A percentile compares a stretch with the other conserved stretches of the same genome.
Conservation (phyloP, 169 alveolate genomes). For the Cryptosporidium meleagridis region DNA sequence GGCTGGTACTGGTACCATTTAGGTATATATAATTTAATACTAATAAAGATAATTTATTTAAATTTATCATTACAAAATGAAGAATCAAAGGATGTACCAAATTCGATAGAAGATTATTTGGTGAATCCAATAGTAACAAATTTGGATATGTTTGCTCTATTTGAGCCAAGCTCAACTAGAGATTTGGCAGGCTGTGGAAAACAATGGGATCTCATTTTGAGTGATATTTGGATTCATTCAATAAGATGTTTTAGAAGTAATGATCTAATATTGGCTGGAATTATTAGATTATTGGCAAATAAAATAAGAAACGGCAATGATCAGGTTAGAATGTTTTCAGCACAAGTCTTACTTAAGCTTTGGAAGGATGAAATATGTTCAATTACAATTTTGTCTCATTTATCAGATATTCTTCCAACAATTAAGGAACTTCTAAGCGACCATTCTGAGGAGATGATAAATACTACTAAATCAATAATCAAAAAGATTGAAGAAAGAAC, state of each 20-base stretch:
- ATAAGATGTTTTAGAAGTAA: conserved; percentile 23
- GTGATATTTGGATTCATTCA: conserved; percentile 23
- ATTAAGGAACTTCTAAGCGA: conserved; percentile 49
- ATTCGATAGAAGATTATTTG: conserved; percentile 26
- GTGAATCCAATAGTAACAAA: conserved; percentile 64
- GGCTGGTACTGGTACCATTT: conserved; percentile 74
- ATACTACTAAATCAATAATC: conserved; percentile 16
- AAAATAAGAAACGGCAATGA: conserved; percentile 32
- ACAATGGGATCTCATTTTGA: conserved; percentile 48
- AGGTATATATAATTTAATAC: conserved; percentile 42
- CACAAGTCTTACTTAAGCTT: conserved; percentile 7
- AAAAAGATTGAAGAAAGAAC: conserved; percentile 66
- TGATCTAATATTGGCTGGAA: conserved; percentile 39
- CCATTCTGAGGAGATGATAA: conserved; percentile 41
- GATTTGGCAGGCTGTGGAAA: conserved; percentile 24
- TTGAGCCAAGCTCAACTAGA: conserved; percentile 8
- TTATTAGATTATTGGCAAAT: conserved; percentile 4
- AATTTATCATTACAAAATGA: conserved; percentile 2
- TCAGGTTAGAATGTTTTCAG: conserved; percentile 24
- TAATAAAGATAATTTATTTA: conserved; percentile 19
- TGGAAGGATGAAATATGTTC: conserved; percentile 63
- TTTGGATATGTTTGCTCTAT: conserved; percentile 68
- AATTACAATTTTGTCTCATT: conserved; percentile 3
- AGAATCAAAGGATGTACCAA: conserved; percentile 44
- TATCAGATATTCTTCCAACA: conserved; percentile 45